phyloP scores from a whole-genome alignment of 2,329 filamentous ascomycete species.

The Calonectria multiphialidica region DNA sequence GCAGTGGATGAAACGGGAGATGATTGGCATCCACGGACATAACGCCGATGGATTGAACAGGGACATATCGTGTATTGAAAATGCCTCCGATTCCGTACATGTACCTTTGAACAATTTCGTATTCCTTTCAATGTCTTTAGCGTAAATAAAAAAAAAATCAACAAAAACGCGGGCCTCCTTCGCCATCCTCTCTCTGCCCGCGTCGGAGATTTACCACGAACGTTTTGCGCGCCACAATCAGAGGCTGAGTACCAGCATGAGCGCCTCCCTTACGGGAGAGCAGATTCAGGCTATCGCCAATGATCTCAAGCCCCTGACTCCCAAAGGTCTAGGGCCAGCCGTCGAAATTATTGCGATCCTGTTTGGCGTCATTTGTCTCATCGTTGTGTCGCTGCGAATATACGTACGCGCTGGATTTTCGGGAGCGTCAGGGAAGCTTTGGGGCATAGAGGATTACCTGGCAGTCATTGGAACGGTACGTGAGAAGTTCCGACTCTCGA shows the following conservation, averaged over 20 bases:
- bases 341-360: not conserved
- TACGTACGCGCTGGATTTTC: not conserved
- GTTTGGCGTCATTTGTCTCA: not conserved
- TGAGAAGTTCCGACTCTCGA: not conserved
- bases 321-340: not conserved
- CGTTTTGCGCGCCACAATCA: not conserved
- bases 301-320: not conserved
- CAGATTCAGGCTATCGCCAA: not conserved
- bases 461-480: not conserved
- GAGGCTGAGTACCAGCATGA: not conserved
- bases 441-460: not conserved
- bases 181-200: not conserved
- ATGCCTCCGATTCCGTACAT: not conserved
- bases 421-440: not conserved
- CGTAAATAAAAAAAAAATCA: not conserved
- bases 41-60: not conserved
- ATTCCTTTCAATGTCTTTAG: not conserved
- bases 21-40: not conserved
- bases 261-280: not conserved
- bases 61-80: constrained; percentile 4
- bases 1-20: not conserved
- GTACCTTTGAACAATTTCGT: not conserved
- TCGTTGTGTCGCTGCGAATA: not conserved
- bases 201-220: not conserved
- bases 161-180: not conserved